Conservation (phyloP, 2,329 filamentous ascomycete species). For the Diplodia intermedia region DNA sequence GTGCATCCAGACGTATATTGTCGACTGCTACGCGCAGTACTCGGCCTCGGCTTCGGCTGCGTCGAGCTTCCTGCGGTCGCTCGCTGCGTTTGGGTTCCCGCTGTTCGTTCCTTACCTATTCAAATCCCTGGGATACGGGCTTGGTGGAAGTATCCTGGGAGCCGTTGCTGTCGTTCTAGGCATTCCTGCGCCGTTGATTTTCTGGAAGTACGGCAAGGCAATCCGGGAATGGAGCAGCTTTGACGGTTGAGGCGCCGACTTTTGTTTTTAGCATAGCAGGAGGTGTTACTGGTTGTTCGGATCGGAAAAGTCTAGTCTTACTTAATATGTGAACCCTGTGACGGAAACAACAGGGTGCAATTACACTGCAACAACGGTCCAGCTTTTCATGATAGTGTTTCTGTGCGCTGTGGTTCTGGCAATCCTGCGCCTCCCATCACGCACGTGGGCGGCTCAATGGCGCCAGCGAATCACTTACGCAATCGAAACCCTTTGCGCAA, state of each 20-base stretch:
- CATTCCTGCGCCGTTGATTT: conserved; percentile 57
- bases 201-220: conserved; percentile 56
- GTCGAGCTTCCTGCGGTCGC: conserved; percentile 54
- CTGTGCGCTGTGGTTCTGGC: not conserved
- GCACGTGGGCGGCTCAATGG: conserved; percentile 29
- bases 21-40: conserved; percentile 59
- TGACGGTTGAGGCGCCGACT: not conserved
- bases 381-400: not conserved
- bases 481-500: conserved; percentile 27
- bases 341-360: not conserved
- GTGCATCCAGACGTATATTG: conserved; percentile 62
- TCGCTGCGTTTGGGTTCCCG: conserved; percentile 57
- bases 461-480: conserved; percentile 26
- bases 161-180: conserved; percentile 55
- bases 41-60: conserved; percentile 59
- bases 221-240: conserved; percentile 52
- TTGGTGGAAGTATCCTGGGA: conserved; percentile 57
- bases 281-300: not conserved
- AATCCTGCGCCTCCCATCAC: conserved; percentile 11
- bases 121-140: conserved; percentile 56
- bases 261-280: not conserved
- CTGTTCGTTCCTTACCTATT: conserved; percentile 55
- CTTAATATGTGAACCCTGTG: not conserved
- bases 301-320: not conserved
- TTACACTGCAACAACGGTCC: not conserved